These are phyloP conservation scores for Hydnomerulius pinastri DNA, from an alignment of 768 basidiomycete species.

Conservation along the genomic window DNA sequence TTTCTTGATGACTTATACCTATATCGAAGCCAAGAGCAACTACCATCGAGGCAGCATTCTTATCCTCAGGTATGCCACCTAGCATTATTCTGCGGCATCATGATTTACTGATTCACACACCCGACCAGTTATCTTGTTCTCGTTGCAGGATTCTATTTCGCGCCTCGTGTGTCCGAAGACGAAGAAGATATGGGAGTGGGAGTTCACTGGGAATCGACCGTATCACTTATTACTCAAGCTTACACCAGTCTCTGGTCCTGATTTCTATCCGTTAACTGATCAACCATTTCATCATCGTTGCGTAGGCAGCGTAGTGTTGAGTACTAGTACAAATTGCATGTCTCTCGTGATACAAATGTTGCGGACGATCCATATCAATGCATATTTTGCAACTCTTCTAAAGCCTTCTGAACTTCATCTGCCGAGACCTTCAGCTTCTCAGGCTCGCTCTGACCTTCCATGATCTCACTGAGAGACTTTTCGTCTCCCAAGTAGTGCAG, in stretches of 20 bases:
- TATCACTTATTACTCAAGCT: slow-evolving; percentile 5
- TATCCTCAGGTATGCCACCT: slow-evolving; percentile 70
- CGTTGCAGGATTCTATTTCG: slow-evolving; percentile 89
- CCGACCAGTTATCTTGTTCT: slow-evolving; percentile 84
- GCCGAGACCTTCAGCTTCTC: slow-evolving; percentile 54
- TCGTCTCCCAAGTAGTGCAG: slow-evolving; percentile 43
- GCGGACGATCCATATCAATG: slow-evolving; percentile 40
- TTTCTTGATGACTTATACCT: slow-evolving; percentile 97
- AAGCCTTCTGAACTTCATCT: slow-evolving; percentile 36
- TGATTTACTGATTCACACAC: neutral
- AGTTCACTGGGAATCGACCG: slow-evolving; percentile 3
- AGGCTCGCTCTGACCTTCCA: slow-evolving; percentile 57
- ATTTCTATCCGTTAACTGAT: slow-evolving; percentile 8
- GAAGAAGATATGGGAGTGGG: slow-evolving; percentile 12
- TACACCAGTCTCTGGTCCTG: slow-evolving; percentile 16
- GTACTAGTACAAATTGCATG: slow-evolving; percentile 20
- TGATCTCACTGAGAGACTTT: slow-evolving; percentile 48
- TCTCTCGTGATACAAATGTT: slow-evolving; percentile 15
- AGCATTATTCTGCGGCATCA: neutral
- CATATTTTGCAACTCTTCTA: slow-evolving; percentile 56
- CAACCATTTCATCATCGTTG: neutral
- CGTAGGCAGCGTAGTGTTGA: no score
- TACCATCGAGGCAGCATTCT: slow-evolving; percentile 97
- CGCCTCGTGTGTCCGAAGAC: slow-evolving; percentile 47
- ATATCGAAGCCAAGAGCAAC: slow-evolving; percentile 98